phyloP scores from a whole-genome alignment of 805 yeast genomes.

The Wickerhamomyces canadensis region DNA sequence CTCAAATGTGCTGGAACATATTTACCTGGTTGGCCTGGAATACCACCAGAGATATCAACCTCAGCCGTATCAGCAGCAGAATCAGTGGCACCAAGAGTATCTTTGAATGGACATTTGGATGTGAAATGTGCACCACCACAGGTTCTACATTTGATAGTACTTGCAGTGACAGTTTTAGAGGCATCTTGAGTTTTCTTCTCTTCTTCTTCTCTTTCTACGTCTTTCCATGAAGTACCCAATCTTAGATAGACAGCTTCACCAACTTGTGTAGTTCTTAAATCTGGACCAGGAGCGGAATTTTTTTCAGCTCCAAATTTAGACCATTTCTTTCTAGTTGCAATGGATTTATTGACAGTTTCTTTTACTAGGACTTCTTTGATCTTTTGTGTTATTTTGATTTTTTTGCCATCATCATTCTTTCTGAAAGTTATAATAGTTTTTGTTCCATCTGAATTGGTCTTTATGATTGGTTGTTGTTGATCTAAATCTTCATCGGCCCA shows the following conservation, averaged over 20 bases:
- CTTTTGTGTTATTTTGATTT: conserved; percentile 81
- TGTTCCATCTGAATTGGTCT: conserved; percentile 80
- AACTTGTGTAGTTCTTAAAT: conserved; percentile 77
- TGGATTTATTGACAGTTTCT: conserved; percentile 77
- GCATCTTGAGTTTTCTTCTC: conserved; percentile 41
- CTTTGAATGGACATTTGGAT: conserved; percentile 92
- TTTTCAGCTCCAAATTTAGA: conserved; percentile 79
- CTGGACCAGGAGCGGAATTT: conserved; percentile 76
- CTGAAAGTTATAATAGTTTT: conserved; percentile 79
- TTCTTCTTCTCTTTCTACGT: conserved; percentile 68
- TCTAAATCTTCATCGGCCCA: conserved; percentile 50
- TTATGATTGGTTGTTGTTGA: conserved; percentile 68
- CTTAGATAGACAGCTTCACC: conserved; percentile 79
- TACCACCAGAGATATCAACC: conserved; percentile 26
- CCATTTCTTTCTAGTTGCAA: conserved; percentile 90
- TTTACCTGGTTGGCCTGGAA: conserved; percentile 38
- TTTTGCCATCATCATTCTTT: conserved; percentile 72
- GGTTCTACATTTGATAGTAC: conserved; percentile 67
- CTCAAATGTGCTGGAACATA: conserved; percentile 65
- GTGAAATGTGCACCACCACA: conserved; percentile 96
- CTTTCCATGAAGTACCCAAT: conserved; percentile 73
- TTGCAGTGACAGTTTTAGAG: conserved; percentile 41
- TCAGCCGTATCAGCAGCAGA: conserved; percentile 26
- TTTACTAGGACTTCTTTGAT: conserved; percentile 70
- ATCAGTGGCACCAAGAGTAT: conserved; percentile 57